These are phyloP conservation scores for Chaetomium fimeti DNA, from an alignment of 495 filamentous ascomycete genomes.

Conservation along the genomic window DNA sequence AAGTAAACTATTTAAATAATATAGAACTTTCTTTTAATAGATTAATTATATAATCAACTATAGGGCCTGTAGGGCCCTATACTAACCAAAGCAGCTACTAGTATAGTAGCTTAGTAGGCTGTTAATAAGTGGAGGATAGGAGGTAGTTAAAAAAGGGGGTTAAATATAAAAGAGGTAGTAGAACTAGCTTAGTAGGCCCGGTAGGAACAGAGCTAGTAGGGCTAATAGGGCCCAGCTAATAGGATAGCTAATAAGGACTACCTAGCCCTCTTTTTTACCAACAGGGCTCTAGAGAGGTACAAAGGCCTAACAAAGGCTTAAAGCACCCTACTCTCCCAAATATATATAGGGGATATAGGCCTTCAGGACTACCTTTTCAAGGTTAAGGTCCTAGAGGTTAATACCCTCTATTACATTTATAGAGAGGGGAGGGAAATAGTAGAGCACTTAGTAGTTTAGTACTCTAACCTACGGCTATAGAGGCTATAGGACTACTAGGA, in stretches of 20 bases:
- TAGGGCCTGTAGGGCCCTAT: background rate
- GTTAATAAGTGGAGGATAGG: background rate
- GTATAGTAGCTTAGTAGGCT: background rate
- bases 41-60: too few species aligned
- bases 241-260: slow-evolving; percentile 1
- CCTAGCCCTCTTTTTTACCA: background rate
- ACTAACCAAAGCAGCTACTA: background rate
- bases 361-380: slow-evolving; percentile 3
- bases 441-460: slow-evolving; percentile 6
- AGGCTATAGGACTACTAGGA: background rate
- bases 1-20: too few species aligned
- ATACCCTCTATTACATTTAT: background rate
- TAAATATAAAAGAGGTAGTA: background rate
- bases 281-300: slow-evolving; percentile 1
- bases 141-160: background rate
- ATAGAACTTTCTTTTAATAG: too few species aligned
- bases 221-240: background rate
- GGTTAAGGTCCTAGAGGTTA: background rate
- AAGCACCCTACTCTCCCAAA: slow-evolving; percentile 5
- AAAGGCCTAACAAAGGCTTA: slow-evolving; percentile 3
- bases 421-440: slow-evolving; percentile 1
- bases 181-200: slow-evolving; percentile 10
- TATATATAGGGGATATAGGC: slow-evolving; percentile 13
- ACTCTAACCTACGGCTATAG: background rate
- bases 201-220: too few species aligned